phyloP scores from a whole-genome alignment of 768 basidiomycete species.

The Lactarius hatsudake region DNA sequence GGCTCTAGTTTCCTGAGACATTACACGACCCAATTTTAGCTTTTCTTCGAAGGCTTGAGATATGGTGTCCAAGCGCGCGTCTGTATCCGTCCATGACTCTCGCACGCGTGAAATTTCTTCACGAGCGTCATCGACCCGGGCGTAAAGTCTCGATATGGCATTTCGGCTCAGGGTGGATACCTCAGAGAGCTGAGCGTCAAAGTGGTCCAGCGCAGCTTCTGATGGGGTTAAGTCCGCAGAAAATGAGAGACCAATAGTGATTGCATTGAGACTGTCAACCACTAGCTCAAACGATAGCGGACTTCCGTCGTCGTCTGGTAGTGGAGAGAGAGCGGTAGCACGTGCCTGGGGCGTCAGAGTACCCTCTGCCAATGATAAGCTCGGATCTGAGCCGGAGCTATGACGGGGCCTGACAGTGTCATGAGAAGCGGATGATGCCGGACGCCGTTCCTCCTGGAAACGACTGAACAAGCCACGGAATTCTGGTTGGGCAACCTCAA shows the following conservation, averaged over 20 bases:
- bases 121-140: constrained; percentile 49
- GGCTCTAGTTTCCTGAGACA: neutral
- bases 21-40: constrained; percentile 27
- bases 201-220: constrained; percentile 40
- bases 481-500: constrained; percentile 66
- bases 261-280: constrained; percentile 52
- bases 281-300: constrained; percentile 42
- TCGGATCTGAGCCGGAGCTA: constrained; percentile 46
- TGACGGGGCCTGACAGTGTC: constrained; percentile 48
- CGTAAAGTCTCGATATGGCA: constrained; percentile 51
- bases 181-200: constrained; percentile 49
- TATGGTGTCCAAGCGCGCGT: constrained; percentile 44
- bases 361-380: constrained; percentile 41
- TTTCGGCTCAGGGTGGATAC: constrained; percentile 45
- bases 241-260: constrained; percentile 38
- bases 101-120: constrained; percentile 50
- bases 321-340: constrained; percentile 20
- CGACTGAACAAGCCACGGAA: constrained; percentile 60
- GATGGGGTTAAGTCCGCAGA: constrained; percentile 36
- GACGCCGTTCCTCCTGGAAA: constrained; percentile 46
- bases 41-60: constrained; percentile 46
- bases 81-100: constrained; percentile 43
- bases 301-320: constrained; percentile 41
- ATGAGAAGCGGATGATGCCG: constrained; percentile 53
- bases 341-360: constrained; percentile 10